phyloP scores from a whole-genome alignment of 768 basidiomycete species.

The Serendipita sp. region DNA sequence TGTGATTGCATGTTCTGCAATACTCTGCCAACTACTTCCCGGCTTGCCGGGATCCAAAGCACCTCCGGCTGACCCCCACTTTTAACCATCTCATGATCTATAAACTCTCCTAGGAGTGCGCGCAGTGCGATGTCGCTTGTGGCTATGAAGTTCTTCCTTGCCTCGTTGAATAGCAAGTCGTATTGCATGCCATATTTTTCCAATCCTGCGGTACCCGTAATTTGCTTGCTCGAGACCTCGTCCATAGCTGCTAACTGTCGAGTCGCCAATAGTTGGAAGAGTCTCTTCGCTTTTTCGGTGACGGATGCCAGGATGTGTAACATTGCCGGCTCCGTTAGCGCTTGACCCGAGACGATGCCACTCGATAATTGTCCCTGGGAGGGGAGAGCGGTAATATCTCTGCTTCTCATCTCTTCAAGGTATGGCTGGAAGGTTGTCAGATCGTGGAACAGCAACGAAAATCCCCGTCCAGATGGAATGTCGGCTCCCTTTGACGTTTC shows the following conservation, averaged over 20 bases:
- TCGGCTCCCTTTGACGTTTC: conserved; percentile 11
- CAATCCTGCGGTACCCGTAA: background rate
- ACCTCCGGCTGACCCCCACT: background rate
- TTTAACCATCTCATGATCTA: conserved; percentile 71
- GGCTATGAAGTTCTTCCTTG: conserved; percentile 74
- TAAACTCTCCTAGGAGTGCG: conserved; percentile 74
- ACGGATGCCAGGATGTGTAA: conserved; percentile 75
- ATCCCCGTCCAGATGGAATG: conserved; percentile 9
- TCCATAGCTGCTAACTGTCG: conserved; percentile 49
- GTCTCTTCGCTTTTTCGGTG: conserved; percentile 68
- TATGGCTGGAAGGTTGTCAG: conserved; percentile 74
- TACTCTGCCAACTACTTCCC: too few species aligned
- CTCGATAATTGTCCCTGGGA: conserved; percentile 22
- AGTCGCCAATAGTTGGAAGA: conserved; percentile 57
- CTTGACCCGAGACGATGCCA: background rate
- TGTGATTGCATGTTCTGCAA: too few species aligned
- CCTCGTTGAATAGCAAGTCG: conserved; percentile 53
- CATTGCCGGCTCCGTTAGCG: conserved; percentile 61
- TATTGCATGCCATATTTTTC: conserved; percentile 43
- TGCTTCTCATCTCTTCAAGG: conserved; percentile 49
- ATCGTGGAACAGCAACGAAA: conserved; percentile 71
- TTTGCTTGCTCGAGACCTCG: conserved; percentile 17
- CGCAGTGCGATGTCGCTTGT: conserved; percentile 74
- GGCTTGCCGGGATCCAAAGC: background rate
- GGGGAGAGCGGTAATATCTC: conserved; percentile 44